phyloP scores from a whole-genome alignment of 148 eudicot genomes.

The Chenopodium berlandieri region DNA sequence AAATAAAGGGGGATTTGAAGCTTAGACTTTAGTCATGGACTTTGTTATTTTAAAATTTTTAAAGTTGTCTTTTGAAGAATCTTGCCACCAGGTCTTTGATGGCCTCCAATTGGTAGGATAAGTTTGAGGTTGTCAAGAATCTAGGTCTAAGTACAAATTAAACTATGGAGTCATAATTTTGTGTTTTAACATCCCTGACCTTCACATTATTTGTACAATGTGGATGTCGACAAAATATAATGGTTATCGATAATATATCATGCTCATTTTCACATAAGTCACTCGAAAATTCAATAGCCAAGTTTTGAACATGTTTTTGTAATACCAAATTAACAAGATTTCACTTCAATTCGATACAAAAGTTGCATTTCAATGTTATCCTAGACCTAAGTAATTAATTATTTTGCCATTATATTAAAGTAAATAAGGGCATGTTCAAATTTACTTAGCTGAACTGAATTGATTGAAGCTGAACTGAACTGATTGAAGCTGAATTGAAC shows the following conservation, averaged over 20 bases:
- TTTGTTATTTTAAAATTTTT: neutral
- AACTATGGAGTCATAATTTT: neutral
- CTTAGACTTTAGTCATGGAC: neutral
- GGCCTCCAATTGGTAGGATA: neutral
- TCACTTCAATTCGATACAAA: neutral
- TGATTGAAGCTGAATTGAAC: too few species aligned
- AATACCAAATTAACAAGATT: neutral
- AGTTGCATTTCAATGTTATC: neutral
- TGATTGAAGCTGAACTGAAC: too few species aligned
- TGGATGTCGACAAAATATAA: neutral
- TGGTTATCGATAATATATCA: neutral
- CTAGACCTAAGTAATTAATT: neutral
- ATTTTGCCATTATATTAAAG: neutral
- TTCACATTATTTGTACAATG: neutral
- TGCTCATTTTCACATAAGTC: too few species aligned
- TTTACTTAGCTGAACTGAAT: too few species aligned
- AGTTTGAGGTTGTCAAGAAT: conserved; percentile 8
- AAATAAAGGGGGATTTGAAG: too few species aligned
- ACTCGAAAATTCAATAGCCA: too few species aligned
- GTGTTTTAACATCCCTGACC: neutral
- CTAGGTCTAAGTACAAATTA: neutral
- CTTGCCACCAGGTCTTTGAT: conserved; percentile 1
- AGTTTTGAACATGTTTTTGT: too few species aligned
- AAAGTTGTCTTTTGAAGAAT: neutral
- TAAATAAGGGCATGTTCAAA: neutral